Evolutionary conservation across 108 stramenopile genomes (phyloP).

Genomic region (Mediolabrus comicus): DNA sequence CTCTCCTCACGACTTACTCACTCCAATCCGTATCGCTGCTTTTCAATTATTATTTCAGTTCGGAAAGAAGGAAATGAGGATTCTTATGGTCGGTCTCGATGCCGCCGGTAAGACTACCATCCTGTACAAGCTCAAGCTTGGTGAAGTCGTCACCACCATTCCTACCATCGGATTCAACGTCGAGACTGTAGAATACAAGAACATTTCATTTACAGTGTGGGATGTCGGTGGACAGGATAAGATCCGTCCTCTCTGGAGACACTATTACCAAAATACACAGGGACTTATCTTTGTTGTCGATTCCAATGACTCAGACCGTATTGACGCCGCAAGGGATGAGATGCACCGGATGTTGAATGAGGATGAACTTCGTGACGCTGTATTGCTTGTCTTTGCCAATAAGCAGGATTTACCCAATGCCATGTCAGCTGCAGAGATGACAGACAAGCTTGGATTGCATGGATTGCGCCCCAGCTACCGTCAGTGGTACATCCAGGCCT

Average conservation of each 20-base stretch:
- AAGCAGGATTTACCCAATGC: slow-evolving; percentile 98
- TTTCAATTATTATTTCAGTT: slow-evolving; percentile 52
- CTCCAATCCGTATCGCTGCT: background rate
- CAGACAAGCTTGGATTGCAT: slow-evolving; percentile 92
- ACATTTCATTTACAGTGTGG: slow-evolving; percentile 95
- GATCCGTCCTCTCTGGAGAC: slow-evolving; percentile 98
- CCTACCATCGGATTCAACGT: slow-evolving; percentile 99
- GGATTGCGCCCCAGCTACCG: slow-evolving; percentile 88
- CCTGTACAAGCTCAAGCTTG: slow-evolving; percentile 99
- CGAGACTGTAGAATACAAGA: slow-evolving; percentile 95
- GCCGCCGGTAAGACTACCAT: slow-evolving; percentile 99
- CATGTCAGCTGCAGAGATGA: slow-evolving; percentile 94
- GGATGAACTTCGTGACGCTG: slow-evolving; percentile 93
- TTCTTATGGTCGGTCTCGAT: slow-evolving; percentile 99
- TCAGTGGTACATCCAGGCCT: slow-evolving; percentile 99
- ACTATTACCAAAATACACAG: slow-evolving; percentile 99
- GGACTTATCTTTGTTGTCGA: slow-evolving; percentile 98
- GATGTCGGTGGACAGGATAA: slow-evolving; percentile 99
- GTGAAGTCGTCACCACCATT: slow-evolving; percentile 98
- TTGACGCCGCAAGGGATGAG: slow-evolving; percentile 95
- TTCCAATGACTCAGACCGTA: slow-evolving; percentile 96
- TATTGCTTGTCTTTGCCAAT: slow-evolving; percentile 97
- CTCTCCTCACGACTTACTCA: background rate
- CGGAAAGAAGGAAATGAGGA: slow-evolving; percentile 99
- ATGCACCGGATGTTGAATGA: slow-evolving; percentile 94